These are phyloP conservation scores for Trichoderma guizhouense DNA, from an alignment of 2,329 filamentous ascomycete genomes.

Conservation along the genomic window DNA sequence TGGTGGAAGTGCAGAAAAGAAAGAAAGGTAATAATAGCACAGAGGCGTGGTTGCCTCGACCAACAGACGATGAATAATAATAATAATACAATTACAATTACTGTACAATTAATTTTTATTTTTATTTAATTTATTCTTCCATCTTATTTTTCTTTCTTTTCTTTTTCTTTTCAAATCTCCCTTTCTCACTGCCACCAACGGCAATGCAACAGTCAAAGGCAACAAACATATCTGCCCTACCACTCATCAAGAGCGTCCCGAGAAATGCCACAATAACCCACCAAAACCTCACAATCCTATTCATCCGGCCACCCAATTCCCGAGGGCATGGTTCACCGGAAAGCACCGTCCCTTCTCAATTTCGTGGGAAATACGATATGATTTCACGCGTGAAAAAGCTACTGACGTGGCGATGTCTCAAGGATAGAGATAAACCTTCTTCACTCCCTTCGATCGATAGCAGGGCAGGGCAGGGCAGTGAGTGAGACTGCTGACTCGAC, in stretches of 20 bases:
- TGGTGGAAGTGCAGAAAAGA: background rate
- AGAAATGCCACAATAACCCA: background rate
- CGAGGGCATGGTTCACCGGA: background rate
- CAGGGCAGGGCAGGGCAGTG: background rate
- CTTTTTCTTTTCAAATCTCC: background rate
- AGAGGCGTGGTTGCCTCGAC: background rate
- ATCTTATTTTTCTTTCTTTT: background rate
- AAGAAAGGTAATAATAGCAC: background rate
- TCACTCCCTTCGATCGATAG: background rate
- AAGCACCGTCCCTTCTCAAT: background rate
- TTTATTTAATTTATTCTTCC: background rate
- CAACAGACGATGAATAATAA: background rate
- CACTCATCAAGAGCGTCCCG: background rate
- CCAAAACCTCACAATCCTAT: background rate
- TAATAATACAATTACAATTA: background rate
- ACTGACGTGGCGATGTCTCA: background rate
- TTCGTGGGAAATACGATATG: background rate
- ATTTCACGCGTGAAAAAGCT: background rate
- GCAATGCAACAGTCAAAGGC: background rate
- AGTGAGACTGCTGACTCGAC: conserved; percentile 1
- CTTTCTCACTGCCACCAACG: background rate
- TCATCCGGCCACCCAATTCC: background rate
- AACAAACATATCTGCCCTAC: background rate
- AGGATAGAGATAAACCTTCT: background rate
- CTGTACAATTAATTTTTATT: background rate